Conservation (phyloP, 176 grass and related monocot genomes). For the Triticum monococcum region DNA sequence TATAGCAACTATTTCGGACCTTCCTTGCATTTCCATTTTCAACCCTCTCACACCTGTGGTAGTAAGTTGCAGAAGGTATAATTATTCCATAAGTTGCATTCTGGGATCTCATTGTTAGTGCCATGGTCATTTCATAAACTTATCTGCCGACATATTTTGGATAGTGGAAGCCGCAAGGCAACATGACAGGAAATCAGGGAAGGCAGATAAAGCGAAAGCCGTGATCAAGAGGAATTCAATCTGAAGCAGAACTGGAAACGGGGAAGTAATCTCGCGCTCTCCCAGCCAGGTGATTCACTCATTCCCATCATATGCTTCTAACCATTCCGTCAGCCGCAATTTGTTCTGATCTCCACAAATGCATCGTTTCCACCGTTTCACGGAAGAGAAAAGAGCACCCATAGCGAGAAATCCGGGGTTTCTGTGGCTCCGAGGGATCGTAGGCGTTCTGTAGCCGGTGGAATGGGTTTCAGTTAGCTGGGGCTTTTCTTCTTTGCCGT, state of each 20-base stretch:
- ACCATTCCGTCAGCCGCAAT: not conserved
- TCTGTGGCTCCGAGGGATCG: conserved; percentile 11
- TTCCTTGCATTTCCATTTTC: conserved; percentile 1
- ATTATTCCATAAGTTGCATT: not conserved
- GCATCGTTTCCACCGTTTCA: conserved; percentile 3
- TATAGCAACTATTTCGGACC: not conserved
- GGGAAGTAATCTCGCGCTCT: not conserved
- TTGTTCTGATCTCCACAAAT: not conserved
- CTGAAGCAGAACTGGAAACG: not conserved
- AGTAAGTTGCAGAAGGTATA: not conserved
- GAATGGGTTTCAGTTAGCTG: not conserved
- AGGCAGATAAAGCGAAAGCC: not conserved
- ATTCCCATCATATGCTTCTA: not conserved
- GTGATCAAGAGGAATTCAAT: not conserved
- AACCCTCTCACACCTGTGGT: not conserved
- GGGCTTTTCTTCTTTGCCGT: conserved; percentile 3
- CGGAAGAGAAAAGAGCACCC: not conserved
- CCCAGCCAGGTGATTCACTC: not conserved
- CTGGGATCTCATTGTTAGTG: not conserved
- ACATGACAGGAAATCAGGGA: not conserved
- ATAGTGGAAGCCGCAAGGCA: not conserved
- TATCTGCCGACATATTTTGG: not conserved
- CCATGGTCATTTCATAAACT: not conserved
- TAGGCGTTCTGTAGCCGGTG: not conserved
- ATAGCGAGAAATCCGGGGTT: not conserved